Percentiles rank a stretch among this genome's conserved stretches.
Evolutionary conservation across 768 basidiomycete genomes (phyloP).

Genomic region (Rossbeevera mucosa): DNA sequence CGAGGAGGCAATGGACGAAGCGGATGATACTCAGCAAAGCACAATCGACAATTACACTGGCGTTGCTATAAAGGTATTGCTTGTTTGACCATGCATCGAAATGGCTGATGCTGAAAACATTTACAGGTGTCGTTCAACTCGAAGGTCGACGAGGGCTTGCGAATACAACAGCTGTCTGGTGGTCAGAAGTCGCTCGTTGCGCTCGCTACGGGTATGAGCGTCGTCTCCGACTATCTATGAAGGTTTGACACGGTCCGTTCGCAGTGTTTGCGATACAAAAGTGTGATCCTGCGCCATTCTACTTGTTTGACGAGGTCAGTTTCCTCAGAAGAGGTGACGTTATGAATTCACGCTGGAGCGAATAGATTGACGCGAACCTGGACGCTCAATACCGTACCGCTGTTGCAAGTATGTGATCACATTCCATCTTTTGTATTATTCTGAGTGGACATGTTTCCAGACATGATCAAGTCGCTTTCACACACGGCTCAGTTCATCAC

Average conservation of each 20-base stretch:
- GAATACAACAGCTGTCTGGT: slow-evolving; percentile 95
- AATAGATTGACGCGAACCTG: slow-evolving; percentile 91
- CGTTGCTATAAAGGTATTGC: slow-evolving; percentile 81
- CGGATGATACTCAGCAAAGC: slow-evolving; percentile 67
- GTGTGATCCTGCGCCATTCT: slow-evolving; percentile 98
- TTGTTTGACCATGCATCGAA: not conserved
- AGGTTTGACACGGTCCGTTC: slow-evolving; percentile 3
- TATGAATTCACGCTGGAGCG: not conserved
- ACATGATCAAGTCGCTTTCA: slow-evolving; percentile 90
- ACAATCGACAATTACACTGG: slow-evolving; percentile 93
- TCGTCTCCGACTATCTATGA: not conserved
- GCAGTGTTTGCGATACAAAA: slow-evolving; percentile 97
- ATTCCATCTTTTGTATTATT: slow-evolving; percentile 34
- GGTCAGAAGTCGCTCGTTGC: slow-evolving; percentile 98
- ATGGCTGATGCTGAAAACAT: not conserved
- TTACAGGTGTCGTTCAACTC: slow-evolving; percentile 95
- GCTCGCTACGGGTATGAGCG: slow-evolving; percentile 71
- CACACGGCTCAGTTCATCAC: slow-evolving; percentile 93
- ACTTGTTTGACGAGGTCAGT: slow-evolving; percentile 90
- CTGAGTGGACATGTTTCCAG: slow-evolving; percentile 8
- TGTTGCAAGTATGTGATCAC: slow-evolving; percentile 68
- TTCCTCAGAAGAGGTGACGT: not conserved
- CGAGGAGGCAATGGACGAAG: slow-evolving; percentile 63
- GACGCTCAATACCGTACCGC: slow-evolving; percentile 98
- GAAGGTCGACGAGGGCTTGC: slow-evolving; percentile 92